Percentiles rank a stretch among this genome's conserved stretches.
These are phyloP conservation scores for Zelonia costaricensis DNA, from an alignment of 208 protist species.

Conservation along the genomic window DNA sequence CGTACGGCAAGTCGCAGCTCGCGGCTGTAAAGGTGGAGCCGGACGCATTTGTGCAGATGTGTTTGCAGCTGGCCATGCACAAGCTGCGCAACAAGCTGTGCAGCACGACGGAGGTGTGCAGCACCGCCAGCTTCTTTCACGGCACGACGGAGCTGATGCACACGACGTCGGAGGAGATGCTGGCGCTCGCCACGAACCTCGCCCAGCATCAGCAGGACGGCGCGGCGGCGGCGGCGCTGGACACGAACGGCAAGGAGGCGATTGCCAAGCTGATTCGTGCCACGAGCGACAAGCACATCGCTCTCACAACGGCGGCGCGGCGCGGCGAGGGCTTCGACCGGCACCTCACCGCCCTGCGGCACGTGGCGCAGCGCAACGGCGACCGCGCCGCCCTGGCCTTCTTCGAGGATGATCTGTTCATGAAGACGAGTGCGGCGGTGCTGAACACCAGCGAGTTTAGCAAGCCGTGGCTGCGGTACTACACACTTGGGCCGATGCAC, in stretches of 20 bases:
- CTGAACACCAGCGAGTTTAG: constrained; percentile 75
- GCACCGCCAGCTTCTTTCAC: constrained; percentile 77
- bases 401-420: constrained; percentile 81
- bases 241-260: constrained; percentile 37
- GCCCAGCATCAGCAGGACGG: constrained; percentile 30
- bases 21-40: constrained; percentile 43
- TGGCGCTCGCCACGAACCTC: constrained; percentile 48
- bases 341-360: constrained; percentile 87
- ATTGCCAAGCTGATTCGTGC: constrained; percentile 45
- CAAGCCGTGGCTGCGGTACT: constrained; percentile 71
- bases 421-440: constrained; percentile 38
- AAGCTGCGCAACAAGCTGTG: constrained; percentile 69
- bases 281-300: constrained; percentile 53
- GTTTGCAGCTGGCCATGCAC: constrained; percentile 84
- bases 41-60: constrained; percentile 89
- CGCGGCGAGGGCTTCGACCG: constrained; percentile 87
- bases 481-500: constrained; percentile 86
- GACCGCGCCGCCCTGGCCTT: constrained; percentile 78
- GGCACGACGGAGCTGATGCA: constrained; percentile 85
- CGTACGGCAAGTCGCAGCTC: constrained; percentile 52
- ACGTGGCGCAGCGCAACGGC: constrained; percentile 56
- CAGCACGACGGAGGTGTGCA: constrained; percentile 65
- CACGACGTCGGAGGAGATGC: constrained; percentile 65
- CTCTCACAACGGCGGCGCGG: constrained; percentile 48
- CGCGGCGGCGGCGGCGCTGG: constrained; percentile 10